Conservation (phyloP, 2,329 filamentous ascomycete genomes). For the Alternaria gaisen region DNA sequence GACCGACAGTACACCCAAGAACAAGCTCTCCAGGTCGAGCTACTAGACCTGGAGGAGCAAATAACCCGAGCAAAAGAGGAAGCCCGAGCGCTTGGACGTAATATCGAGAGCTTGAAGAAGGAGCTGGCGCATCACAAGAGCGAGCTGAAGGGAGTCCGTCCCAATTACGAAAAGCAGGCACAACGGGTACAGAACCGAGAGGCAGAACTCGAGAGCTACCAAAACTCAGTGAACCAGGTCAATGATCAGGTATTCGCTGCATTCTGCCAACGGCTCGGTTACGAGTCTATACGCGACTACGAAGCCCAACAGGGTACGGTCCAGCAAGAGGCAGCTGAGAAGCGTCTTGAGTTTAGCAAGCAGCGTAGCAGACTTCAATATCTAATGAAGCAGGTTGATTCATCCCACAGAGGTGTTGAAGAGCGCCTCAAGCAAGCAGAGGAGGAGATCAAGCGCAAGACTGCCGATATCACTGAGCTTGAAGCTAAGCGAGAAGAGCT, state of each 20-base stretch:
- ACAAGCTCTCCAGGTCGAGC: constrained; percentile 80
- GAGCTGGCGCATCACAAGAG: constrained; percentile 77
- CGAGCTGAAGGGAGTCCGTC: constrained; percentile 78
- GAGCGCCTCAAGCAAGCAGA: constrained; percentile 75
- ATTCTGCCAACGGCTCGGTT: constrained; percentile 89
- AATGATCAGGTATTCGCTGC: constrained; percentile 86
- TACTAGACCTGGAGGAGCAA: constrained; percentile 81
- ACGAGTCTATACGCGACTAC: constrained; percentile 89
- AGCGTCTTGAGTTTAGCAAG: constrained; percentile 84
- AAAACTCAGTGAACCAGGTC: constrained; percentile 76
- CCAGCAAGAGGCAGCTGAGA: constrained; percentile 88
- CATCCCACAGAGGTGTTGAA: constrained; percentile 74
- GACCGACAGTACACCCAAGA: constrained; percentile 80
- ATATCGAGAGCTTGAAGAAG: constrained; percentile 82
- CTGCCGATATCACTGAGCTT: constrained; percentile 70
- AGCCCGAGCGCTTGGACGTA: constrained; percentile 78
- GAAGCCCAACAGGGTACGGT: constrained; percentile 91
- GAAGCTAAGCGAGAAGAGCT: constrained; percentile 77
- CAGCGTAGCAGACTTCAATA: constrained; percentile 73
- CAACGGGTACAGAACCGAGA: constrained; percentile 71
- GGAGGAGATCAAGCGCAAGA: constrained; percentile 70
- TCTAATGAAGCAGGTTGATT: constrained; percentile 70
- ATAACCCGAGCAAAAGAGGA: constrained; percentile 78
- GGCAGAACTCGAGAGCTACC: constrained; percentile 63
- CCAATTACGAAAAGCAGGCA: constrained; percentile 78